Base-by-base conservation (phyloP, 345 rosid genomes). In the Erodium maritimum region DNA sequence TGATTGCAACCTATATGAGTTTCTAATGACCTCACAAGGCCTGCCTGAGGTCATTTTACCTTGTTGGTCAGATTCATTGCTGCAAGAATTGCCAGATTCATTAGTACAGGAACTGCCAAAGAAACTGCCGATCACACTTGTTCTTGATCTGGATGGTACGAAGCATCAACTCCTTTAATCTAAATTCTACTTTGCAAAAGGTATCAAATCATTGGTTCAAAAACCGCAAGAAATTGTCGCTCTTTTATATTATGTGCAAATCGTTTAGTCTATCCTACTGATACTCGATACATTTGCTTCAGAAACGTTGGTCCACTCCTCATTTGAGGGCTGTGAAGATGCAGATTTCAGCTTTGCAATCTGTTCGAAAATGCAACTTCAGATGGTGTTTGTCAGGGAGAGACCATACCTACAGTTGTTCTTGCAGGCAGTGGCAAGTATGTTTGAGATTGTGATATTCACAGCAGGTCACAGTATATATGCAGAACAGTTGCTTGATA, bases 361-460 rank as follows among this genome's bases (percentile, higher is more conserved):
- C 21, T 51, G n/a, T 19, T 64, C 67, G 17, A 50, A 64, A 64
- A 64, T 64, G 67, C 56, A 64, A 64, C 60, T 56, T 55, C 67
- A 50, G 50, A 64, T 61, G 3, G 67, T 64, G 19, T 56, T 64
- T 25, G 67, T 56, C 17, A 24, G 67, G 20, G 60, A 64, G 48
- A 64, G 67, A 64, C 67, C 67, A 10, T 56, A 64, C 23, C 56
- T 64, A 18, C 50, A 17, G 42, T 46, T 64, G 55, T 56, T 64
- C 55, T 56, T 64, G 67, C 60, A 64, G 50, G 67, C 67, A 23
- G 67, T 50, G 55, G 61, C 67, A 64, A 45, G 67, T 57, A 64
- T 64, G 67, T 64, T 50, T 50, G 67, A 64, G 21, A 50, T 64
- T 50, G 67, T 64, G 60, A 64, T 64, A 56, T 64, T 64, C 57